These are phyloP conservation scores for Carnegiea gigantea DNA, from an alignment of 179 eudicot genomes.

Conservation along the genomic window DNA sequence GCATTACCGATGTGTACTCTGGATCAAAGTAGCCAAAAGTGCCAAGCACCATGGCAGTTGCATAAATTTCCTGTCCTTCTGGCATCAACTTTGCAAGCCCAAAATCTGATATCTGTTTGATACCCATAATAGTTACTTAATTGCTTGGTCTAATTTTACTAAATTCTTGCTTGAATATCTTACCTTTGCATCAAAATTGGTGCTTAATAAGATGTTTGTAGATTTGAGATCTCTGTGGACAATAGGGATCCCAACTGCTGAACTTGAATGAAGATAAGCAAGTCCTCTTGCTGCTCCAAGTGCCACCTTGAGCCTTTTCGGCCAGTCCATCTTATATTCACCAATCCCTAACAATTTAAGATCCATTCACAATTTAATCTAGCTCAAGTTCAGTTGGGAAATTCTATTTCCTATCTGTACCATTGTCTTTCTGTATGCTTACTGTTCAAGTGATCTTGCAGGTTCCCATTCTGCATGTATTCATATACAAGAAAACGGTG, in stretches of 20 bases:
- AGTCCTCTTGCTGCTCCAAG: conserved; percentile 95
- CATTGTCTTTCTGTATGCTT: conserved; percentile 11
- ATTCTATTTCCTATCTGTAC: too few relatives aligned
- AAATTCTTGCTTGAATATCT: background rate
- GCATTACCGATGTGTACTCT: conserved; percentile 79
- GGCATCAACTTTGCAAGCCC: conserved; percentile 98
- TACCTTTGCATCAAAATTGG: conserved; percentile 90
- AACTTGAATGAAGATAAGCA: conserved; percentile 87
- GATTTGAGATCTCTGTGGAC: conserved; percentile 96
- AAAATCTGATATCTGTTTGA: conserved; percentile 81
- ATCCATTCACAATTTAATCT: background rate
- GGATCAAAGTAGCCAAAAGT: conserved; percentile 98
- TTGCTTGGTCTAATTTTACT: background rate
- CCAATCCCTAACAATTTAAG: conserved; percentile 40
- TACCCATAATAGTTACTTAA: background rate
- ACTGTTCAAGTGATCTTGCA: conserved; percentile 90
- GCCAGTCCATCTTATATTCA: conserved; percentile 85
- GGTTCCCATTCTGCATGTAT: conserved; percentile 85
- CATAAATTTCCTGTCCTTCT: conserved; percentile 76
- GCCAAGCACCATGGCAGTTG: conserved; percentile 85
- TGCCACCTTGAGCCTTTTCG: conserved; percentile 84
- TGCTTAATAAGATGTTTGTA: conserved; percentile 73
- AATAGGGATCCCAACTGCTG: conserved; percentile 91
- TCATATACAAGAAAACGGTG: conserved; percentile 91
- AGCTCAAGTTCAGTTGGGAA: conserved; percentile 1